Evolutionary conservation across 306 rosid species (phyloP), one percentile per base, ranked within the genome.

Genomic region (Medicago lupulina): DNA sequence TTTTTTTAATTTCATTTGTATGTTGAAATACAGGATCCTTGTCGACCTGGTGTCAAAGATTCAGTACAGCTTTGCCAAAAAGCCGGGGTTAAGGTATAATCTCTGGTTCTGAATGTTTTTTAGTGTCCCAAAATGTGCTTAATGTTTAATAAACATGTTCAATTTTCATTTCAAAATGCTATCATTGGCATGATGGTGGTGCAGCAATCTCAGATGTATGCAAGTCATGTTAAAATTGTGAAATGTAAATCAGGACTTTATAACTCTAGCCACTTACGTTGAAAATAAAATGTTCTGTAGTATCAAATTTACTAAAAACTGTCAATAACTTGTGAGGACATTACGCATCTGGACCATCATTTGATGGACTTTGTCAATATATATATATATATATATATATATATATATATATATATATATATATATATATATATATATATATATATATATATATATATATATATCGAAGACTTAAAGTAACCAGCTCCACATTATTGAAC

Each of bases 51-150:
- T 71, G 98, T 96, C 39, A 82, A 71, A 76, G 87, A 79, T 61
- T 83, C 99, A 4, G 96, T 96, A 64, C 81, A 50, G 79, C 89
- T 96, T 73, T 96, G 99, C 87, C 96, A 90, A 83, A 89, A 81
- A 21, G 96, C 99, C 55, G 99, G 99, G 59, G 93, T 96, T 68
- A 92, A 96, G 99, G 99, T 96, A 81, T 64, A 65, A 55, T 40
- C 66, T 38, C 41, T 60, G 14, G 28, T 79, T 76, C 70, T 53
- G 44, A 46, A 71, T 65, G 39, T 14, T 60, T 14, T 51, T 51
- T 49, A 28, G 31, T 75, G 62, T 70, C 75, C 31, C 43, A 58
- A 58, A 17, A 23, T 7, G 14, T 14, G 51, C 57, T 70, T 53
- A 36, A 60, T 23, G 21, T 78, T 67, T 4, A 18, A 44, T 67